Evolutionary conservation across 2,329 filamentous ascomycete genomes (phyloP), one percentile per base, ranked within the genome.

Genomic region (Metarhizium sp.): DNA sequence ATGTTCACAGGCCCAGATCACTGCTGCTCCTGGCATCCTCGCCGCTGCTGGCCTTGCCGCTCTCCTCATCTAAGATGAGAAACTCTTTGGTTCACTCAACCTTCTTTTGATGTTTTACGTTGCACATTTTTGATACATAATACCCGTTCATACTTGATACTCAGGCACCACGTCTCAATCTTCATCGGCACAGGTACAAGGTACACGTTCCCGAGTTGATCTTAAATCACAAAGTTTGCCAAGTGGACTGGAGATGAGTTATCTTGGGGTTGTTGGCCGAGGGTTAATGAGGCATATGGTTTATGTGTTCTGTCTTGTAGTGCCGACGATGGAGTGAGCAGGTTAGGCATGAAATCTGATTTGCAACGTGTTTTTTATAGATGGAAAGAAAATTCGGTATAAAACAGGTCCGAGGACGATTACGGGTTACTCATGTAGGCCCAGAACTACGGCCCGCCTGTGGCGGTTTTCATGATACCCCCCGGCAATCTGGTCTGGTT

Each of bases 1-100:
- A 30, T 4, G 53, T 48, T 40, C 36, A 1, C 47, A 71, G 69
- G 66, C 74, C 46, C 69, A 74, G 56, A 67, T 69, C 62, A 78
- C 77, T 51, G 74, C 71, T 55, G 76, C 72, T 42, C 75, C 76
- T 25, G 78, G 76, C 55, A 59, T 79, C 51, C 58, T 80, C 45
- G 77, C 75, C 52, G 77, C 74, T 25, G 77, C 75, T 20, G 78
- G 77, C 63, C 57, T 80, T 49, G 77, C 75, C 45, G 75, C 71
- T 58, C 62, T 78, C 57, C 67, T 80, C 57, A 71, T 80, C 57
- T 80, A 76, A 74, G 29, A 32, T 60, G 59, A 32, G 55, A 55
- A 55, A 56, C 29, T 42, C n/a, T 25, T 20, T 45, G 42, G 51
- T 51, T 40, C 45, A 18, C 50, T 53, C 59, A 56, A 60, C 20